Evolutionary conservation across 768 basidiomycete species (phyloP).

Genomic region (Phylloporus arenicola): DNA sequence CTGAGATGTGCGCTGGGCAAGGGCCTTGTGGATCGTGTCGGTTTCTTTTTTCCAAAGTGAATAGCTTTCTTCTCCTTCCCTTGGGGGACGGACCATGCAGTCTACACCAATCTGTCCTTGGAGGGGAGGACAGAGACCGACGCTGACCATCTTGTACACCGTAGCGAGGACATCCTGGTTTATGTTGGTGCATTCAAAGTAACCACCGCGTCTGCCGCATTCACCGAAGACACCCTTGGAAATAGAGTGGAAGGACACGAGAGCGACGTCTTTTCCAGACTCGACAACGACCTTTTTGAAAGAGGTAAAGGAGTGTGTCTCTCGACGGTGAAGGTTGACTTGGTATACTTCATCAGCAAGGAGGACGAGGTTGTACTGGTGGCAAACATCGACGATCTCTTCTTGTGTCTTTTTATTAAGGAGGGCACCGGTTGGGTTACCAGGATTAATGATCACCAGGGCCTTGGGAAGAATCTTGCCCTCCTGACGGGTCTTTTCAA

Average conservation of each 20-base stretch:
- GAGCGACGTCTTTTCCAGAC: conserved; percentile 57
- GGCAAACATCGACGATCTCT: conserved; percentile 76
- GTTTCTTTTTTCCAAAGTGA: conserved; percentile 81
- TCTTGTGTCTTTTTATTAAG: conserved; percentile 68
- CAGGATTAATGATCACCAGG: conserved; percentile 96
- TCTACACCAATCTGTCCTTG: conserved; percentile 93
- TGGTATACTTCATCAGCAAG: conserved; percentile 99
- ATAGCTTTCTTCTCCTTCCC: conserved; percentile 69
- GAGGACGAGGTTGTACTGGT: conserved; percentile 78
- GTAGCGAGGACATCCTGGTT: conserved; percentile 69
- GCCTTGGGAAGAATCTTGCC: conserved; percentile 63
- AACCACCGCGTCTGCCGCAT: conserved; percentile 95
- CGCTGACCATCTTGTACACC: conserved; percentile 95
- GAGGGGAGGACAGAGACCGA: conserved; percentile 84
- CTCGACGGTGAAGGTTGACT: conserved; percentile 71
- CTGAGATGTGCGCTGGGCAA: conserved; percentile 59
- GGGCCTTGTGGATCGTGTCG: conserved; percentile 66
- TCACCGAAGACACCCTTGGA: conserved; percentile 96
- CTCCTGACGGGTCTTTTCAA: conserved; percentile 58
- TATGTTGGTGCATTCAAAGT: conserved; percentile 90
- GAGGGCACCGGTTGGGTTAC: conserved; percentile 92
- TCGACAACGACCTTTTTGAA: conserved; percentile 87
- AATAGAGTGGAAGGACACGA: conserved; percentile 96
- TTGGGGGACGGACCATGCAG: conserved; percentile 87
- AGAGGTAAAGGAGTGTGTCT: conserved; percentile 73